Percentiles rank a stretch among this genome's conserved stretches.
Conservation (phyloP, 1,139 yeast species). For the Saccharomyces hybrid region DNA sequence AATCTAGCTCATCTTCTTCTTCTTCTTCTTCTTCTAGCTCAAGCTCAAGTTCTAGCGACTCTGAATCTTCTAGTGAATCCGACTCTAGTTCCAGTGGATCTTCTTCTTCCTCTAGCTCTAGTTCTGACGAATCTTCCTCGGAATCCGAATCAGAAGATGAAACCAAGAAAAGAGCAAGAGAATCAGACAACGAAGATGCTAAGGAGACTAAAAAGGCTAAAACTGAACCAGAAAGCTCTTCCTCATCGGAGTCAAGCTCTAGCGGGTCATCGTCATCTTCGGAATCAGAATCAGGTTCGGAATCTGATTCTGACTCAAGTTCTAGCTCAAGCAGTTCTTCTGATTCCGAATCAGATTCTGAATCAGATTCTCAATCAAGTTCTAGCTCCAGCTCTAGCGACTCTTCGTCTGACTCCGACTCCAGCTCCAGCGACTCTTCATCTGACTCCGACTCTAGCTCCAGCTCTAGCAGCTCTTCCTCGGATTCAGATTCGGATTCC, state of each 20-base stretch:
- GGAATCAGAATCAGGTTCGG: constrained; percentile 5
- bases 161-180: constrained; percentile 2
- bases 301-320: constrained; percentile 23
- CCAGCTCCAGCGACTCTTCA: constrained; percentile 11
- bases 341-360: constrained; percentile 8
- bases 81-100: neutral
- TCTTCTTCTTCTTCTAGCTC: constrained; percentile 10
- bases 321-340: constrained; percentile 10
- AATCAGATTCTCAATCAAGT: constrained; percentile 11
- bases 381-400: constrained; percentile 7
- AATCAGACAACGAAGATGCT: constrained; percentile 2
- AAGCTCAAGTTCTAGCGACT: constrained; percentile 10
- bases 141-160: constrained; percentile 9
- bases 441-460: constrained; percentile 11
- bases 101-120: constrained; percentile 7
- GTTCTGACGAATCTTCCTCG: constrained; percentile 7
- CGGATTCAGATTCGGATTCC: constrained; percentile 9
- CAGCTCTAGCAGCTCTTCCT: constrained; percentile 10
- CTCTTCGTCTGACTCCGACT: constrained; percentile 10
- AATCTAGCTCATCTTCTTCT: constrained; percentile 9
- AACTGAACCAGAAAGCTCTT: constrained; percentile 12
- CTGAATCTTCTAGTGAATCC: constrained; percentile 9
- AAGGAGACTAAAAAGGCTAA: neutral
- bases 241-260: constrained; percentile 9
- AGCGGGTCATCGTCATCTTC: constrained; percentile 6